Conservation (phyloP, 495 filamentous ascomycete genomes). For the Xeromyces bisporus region DNA sequence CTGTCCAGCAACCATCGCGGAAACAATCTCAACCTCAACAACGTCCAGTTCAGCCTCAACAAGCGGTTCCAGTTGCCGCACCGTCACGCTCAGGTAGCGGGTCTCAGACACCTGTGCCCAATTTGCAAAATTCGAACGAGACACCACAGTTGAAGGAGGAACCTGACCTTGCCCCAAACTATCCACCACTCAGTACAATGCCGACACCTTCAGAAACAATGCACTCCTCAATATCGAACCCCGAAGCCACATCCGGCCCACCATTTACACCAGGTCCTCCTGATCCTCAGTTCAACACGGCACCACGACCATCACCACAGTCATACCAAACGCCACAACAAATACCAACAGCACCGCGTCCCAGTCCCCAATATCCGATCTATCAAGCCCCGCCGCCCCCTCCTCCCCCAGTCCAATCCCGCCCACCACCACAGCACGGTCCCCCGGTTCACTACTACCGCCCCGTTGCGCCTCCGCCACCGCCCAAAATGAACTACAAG, state of each 20-base stretch:
- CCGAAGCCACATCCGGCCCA: conserved; percentile 8
- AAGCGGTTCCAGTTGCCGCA: conserved; percentile 13
- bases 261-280: conserved; percentile 11
- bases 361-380: conserved; percentile 14
- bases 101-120: conserved; percentile 7
- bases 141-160: conserved; percentile 21
- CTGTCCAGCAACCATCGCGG: conserved; percentile 5
- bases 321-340: conserved; percentile 2
- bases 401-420: conserved; percentile 21
- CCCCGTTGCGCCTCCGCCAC: conserved; percentile 14
- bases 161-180: conserved; percentile 4
- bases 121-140: conserved; percentile 6
- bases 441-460: conserved; percentile 23
- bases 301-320: conserved; percentile 8
- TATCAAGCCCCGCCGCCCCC: conserved; percentile 18
- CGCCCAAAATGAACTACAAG: conserved; percentile 39
- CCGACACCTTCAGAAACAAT: conserved; percentile 6
- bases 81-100: conserved; percentile 18
- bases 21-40: conserved; percentile 10
- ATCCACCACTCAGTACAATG: conserved; percentile 3
- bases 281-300: conserved; percentile 10
- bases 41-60: conserved; percentile 10
- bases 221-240: conserved; percentile 7
- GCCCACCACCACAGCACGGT: conserved; percentile 17
- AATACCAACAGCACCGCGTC: conserved; percentile 11